phyloP scores from a whole-genome alignment of 352 stramenopile species.

The Phytopythium ostracodes region DNA sequence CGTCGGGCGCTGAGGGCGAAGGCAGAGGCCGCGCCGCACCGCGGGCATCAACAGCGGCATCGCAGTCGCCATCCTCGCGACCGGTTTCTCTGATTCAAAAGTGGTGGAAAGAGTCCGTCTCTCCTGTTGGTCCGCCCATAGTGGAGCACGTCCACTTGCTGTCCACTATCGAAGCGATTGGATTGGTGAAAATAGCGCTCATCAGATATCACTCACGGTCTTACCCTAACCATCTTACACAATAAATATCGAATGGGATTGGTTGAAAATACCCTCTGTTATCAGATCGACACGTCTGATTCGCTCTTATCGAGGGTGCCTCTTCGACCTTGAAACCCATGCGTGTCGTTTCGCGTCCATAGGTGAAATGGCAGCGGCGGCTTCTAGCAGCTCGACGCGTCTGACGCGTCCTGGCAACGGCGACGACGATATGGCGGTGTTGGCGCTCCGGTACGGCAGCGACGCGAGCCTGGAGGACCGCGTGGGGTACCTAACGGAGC shows the following conservation, averaged over 20 bases:
- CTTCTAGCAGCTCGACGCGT: background rate
- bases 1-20: too few species aligned
- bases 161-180: background rate
- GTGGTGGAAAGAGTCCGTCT: background rate
- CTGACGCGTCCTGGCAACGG: background rate
- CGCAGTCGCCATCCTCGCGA: background rate
- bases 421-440: background rate
- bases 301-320: background rate
- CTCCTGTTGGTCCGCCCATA: too few species aligned
- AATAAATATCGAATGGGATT: background rate
- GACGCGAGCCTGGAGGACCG: slow-evolving; percentile 41
- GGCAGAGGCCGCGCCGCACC: background rate
- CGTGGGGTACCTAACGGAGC: slow-evolving; percentile 40
- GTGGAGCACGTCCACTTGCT: background rate
- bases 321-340: too few species aligned
- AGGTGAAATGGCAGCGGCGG: background rate
- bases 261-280: background rate
- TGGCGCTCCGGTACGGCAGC: slow-evolving; percentile 7
- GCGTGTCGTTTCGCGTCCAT: slow-evolving; percentile 2
- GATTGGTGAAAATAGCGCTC: background rate
- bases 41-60: background rate
- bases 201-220: background rate
- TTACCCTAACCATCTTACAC: too few species aligned
- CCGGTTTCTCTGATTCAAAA: background rate
- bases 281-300: background rate